Evolutionary conservation across 2,329 filamentous ascomycete species (phyloP).

Genomic region (Graphilbum sp.): DNA sequence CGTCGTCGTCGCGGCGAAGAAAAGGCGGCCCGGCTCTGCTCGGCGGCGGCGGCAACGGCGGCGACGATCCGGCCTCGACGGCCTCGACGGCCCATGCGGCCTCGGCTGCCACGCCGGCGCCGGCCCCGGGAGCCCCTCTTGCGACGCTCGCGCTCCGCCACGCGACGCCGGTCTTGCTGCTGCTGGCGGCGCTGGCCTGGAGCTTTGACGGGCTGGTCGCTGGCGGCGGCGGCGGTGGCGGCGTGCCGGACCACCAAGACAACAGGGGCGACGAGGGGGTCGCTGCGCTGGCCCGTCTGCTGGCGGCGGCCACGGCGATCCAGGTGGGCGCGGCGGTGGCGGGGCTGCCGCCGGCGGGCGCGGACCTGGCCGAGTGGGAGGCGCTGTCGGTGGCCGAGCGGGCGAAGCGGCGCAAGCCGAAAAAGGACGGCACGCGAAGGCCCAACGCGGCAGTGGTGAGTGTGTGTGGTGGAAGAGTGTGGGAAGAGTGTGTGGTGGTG

Average conservation of each 20-base stretch:
- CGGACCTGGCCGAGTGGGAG: constrained; percentile 12
- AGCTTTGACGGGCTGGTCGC: constrained; percentile 15
- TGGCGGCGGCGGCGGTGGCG: neutral
- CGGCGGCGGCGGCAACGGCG: constrained; percentile 5
- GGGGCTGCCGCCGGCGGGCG: constrained; percentile 46
- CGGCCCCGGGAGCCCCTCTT: constrained; percentile 5
- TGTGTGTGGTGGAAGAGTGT: constrained; percentile 3
- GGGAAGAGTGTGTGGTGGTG: too few relatives aligned
- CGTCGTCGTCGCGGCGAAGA: constrained; percentile 12
- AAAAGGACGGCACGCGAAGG: constrained; percentile 23
- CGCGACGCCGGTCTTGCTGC: constrained; percentile 14
- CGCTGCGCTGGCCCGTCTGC: constrained; percentile 13
- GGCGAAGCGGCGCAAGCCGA: constrained; percentile 23
- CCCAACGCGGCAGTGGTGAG: constrained; percentile 30
- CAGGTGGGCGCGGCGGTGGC: constrained; percentile 35
- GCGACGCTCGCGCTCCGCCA: constrained; percentile 15
- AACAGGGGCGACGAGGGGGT: constrained; percentile 6
- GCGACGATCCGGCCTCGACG: constrained; percentile 7
- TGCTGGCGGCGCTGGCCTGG: constrained; percentile 12
- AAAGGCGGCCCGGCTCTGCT: neutral
- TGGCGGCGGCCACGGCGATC: constrained; percentile 16
- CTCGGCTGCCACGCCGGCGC: neutral
- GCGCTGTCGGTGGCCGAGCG: constrained; percentile 24
- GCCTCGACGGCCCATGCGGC: neutral
- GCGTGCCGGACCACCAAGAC: neutral